These are phyloP conservation scores for Pulveroboletus ravenelii DNA, from an alignment of 768 basidiomycete genomes.

Conservation along the genomic window DNA sequence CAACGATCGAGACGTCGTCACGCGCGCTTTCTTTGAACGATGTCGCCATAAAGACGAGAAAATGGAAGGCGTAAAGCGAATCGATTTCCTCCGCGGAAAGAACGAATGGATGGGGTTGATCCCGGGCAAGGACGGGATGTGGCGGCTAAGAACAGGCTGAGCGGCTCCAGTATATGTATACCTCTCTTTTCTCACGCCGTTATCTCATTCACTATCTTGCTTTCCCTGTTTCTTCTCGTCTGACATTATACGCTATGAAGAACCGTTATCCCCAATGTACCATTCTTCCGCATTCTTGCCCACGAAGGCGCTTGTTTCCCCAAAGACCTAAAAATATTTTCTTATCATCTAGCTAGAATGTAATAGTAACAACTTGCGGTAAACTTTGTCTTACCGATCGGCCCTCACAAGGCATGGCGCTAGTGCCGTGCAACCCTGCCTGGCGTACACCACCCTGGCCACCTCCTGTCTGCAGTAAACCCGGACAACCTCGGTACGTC, in stretches of 20 bases:
- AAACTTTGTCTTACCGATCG: neutral
- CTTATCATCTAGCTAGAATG: neutral
- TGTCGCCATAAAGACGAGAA: constrained; percentile 34
- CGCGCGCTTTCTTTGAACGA: constrained; percentile 42
- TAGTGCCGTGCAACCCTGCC: neutral
- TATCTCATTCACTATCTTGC: neutral
- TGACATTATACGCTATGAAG: neutral
- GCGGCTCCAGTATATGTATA: neutral
- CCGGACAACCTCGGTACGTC: constrained; percentile 20
- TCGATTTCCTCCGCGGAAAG: constrained; percentile 58
- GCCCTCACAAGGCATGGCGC: neutral
- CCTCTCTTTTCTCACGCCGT: neutral
- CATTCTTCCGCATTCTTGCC: neutral
- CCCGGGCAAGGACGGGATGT: constrained; percentile 53
- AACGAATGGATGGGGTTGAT: constrained; percentile 50
- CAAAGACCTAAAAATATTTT: neutral
- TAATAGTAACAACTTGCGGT: neutral
- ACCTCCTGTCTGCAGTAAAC: constrained; percentile 16
- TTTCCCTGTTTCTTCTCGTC: neutral
- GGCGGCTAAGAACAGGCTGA: constrained; percentile 56
- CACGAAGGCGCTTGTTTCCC: neutral
- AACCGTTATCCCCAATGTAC: neutral
- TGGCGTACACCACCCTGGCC: constrained; percentile 22
- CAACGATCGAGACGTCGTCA: constrained; percentile 41
- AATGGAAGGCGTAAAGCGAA: constrained; percentile 44